A percentile compares a stretch with the other conserved stretches of the same genome.
phyloP scores from a whole-genome alignment of 179 eudicot genomes.

The Beta lomatogona region DNA sequence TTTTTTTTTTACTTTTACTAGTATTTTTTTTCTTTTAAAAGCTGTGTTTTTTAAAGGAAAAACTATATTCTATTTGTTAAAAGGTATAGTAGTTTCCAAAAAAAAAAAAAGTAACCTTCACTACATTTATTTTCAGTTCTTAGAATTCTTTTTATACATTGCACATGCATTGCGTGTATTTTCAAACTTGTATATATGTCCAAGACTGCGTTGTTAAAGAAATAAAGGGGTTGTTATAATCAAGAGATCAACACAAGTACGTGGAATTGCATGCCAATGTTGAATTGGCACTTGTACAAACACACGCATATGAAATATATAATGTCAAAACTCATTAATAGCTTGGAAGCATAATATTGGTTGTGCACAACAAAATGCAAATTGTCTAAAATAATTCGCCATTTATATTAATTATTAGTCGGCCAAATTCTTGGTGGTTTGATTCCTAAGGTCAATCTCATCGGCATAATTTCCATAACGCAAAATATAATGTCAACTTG shows the following conservation, averaged over 20 bases:
- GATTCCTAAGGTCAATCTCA: constrained; percentile 1
- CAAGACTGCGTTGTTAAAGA: too few species aligned
- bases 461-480: not conserved
- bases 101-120: too few species aligned
- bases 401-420: not conserved
- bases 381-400: not conserved
- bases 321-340: not conserved
- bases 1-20: too few species aligned
- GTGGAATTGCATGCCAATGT: not conserved
- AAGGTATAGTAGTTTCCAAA: too few species aligned
- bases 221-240: too few species aligned
- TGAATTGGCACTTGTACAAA: not conserved
- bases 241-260: not conserved
- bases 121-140: too few species aligned
- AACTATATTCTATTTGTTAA: too few species aligned
- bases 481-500: not conserved
- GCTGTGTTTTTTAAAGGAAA: too few species aligned
- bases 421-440: not conserved
- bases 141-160: too few species aligned
- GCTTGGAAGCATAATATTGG: not conserved
- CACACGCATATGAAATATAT: not conserved
- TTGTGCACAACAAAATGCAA: not conserved
- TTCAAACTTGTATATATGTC: too few species aligned
- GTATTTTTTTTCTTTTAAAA: too few species aligned
- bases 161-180: too few species aligned